Evolutionary conservation across 1,284 basidiomycete species (phyloP), one percentile per base, ranked within the genome.

Genomic region (Rhodotorula sp.): DNA sequence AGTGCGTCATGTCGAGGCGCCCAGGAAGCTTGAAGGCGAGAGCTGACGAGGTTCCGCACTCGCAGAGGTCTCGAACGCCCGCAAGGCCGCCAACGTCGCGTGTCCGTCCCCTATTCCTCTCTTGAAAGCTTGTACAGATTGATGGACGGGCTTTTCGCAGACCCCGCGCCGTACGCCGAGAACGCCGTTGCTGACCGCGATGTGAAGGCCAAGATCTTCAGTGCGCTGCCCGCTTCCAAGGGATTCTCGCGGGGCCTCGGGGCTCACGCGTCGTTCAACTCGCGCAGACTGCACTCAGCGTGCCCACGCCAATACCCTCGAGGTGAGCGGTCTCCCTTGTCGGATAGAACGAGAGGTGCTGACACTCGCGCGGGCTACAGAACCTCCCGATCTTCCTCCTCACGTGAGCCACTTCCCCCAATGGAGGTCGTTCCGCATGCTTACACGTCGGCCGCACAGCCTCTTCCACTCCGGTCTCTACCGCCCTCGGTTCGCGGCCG

Each of bases 301-400:
- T 23, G 68, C 74, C 2, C 74, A 75, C 54, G 53, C 34, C 60
- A 75, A 75, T 68, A 75, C 74, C 10, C 64, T 74, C 54, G 73
- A 72, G 53, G 52, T 54, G 4, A 34, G 34, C 25, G 53, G 3
- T 10, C 16, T 3, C 14, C 0, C 27, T 27, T 25, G 25, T 10
- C n/a, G 21, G 7, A 23, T 10, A 9, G 4, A n/a, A 23, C 10
- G 7, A 52, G 16, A 21, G 21, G 16, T 49, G 48, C 19, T 12
- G n/a, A 5, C 53, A 34, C 53, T 7, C 14, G 48, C 17, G 4
- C 4, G 10, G 16, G 10, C 12, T 25, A 13, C n/a, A 54, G 70
- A 63, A 66, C 66, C 57, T 72, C 48, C 71, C 71, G 44, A n/a
- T 67, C 44, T 73, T 66, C 63, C 58, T 70, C 46, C 44, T 64